Conservation (phyloP, 2,329 filamentous ascomycete genomes). For the Clonostachys rhizophaga region DNA sequence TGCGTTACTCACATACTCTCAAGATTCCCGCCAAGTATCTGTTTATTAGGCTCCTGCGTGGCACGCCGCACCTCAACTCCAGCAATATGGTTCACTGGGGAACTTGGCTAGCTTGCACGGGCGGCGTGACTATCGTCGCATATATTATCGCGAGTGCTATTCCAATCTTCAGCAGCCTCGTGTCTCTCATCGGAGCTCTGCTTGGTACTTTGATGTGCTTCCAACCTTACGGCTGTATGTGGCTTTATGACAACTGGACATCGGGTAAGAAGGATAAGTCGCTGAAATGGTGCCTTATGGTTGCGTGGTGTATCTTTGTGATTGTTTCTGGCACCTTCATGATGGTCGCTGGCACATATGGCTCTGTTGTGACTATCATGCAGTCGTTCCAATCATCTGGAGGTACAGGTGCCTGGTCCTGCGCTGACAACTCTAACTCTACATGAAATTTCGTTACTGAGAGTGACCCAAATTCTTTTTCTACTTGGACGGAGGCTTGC, state of each 20-base stretch:
- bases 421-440: constrained; percentile 30
- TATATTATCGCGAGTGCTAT: constrained; percentile 20
- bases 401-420: constrained; percentile 32
- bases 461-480: too few relatives aligned
- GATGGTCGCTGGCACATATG: constrained; percentile 38
- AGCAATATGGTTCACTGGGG: constrained; percentile 21
- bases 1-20: too few relatives aligned
- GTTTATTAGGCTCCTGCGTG: constrained; percentile 15
- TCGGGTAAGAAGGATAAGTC: background rate
- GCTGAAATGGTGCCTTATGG: background rate
- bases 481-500: too few relatives aligned
- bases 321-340: constrained; percentile 23
- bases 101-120: constrained; percentile 20
- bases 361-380: constrained; percentile 26
- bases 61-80: constrained; percentile 17
- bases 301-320: constrained; percentile 9
- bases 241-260: constrained; percentile 34
- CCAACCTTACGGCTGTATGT: constrained; percentile 28
- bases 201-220: constrained; percentile 17
- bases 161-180: constrained; percentile 17
- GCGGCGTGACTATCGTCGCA: constrained; percentile 11
- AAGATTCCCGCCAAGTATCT: constrained; percentile 15
- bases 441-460: too few relatives aligned
- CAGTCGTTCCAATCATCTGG: constrained; percentile 23
- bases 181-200: constrained; percentile 17